Evolutionary conservation across 1,284 basidiomycete genomes (phyloP).

Genomic region (Rugosomyces carneus): DNA sequence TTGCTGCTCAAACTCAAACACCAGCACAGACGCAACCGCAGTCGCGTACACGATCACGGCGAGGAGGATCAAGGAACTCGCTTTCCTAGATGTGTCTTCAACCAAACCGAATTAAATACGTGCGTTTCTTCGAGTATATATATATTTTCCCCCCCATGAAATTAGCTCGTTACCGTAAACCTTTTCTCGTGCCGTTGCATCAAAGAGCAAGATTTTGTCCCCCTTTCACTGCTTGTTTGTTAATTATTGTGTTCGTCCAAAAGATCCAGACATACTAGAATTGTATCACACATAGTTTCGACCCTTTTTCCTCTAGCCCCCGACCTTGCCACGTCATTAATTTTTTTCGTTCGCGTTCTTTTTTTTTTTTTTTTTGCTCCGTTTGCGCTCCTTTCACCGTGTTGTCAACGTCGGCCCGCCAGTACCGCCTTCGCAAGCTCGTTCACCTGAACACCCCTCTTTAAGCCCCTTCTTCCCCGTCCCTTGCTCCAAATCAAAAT

Average conservation of each 20-base stretch:
- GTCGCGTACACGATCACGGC: conserved; percentile 27
- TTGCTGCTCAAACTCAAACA: conserved; percentile 40
- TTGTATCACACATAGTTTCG: conserved; percentile 28
- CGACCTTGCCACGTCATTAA: neutral
- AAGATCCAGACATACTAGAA: conserved; percentile 17
- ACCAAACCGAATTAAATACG: conserved; percentile 17
- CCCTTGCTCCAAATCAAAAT: neutral
- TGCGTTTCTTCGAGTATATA: neutral
- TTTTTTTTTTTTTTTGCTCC: neutral
- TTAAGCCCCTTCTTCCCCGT: neutral
- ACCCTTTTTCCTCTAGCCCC: neutral
- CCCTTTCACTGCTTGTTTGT: conserved; percentile 6
- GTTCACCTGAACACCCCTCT: neutral
- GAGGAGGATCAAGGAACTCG: conserved; percentile 28
- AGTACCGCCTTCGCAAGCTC: neutral
- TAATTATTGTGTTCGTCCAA: conserved; percentile 8
- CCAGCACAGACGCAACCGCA: neutral
- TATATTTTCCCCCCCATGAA: conserved; percentile 9
- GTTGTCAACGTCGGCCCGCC: neutral
- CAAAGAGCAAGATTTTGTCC: neutral
- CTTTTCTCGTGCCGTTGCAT: neutral
- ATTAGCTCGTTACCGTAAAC: conserved; percentile 8
- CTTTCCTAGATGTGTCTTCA: conserved; percentile 23
- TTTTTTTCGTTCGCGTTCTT: neutral
- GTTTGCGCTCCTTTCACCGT: neutral